Evolutionary conservation across 164 flowering plant genomes (phyloP), one percentile per base, ranked within the genome.

Genomic region (Umbilicus rupestris): DNA sequence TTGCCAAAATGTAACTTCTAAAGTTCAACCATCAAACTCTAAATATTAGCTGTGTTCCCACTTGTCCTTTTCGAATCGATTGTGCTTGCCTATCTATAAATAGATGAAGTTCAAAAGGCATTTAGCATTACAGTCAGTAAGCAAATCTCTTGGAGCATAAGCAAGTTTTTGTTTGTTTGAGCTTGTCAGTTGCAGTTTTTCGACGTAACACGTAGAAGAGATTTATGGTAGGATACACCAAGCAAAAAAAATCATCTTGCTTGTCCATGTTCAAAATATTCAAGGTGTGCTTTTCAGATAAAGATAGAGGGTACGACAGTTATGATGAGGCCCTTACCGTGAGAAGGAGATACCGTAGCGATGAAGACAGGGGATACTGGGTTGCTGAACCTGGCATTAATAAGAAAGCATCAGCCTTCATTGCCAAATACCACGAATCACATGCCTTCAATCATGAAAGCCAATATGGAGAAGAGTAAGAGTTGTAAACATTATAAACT

Each of bases 331-430:
- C 60, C 12, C 60, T 55, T 55, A 55, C 60, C 33, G 33, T 55
- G 60, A 55, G 35, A 29, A 55, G 22, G 60, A 52, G 58, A 52
- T 52, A 52, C 29, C 58, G 29, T 11, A 76, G 79, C 33, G 77
- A 79, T 15, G 74, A 79, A 30, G 81, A 78, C 70, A 78, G 45
- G 50, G 67, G 74, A 2, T 29, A 49, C 0, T 74, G 74, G 77
- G 69, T 79, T 0, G 79, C 66, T 20, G 78, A 79, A 24, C 80
- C 73, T 8, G 72, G 65, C 19, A 75, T 79, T 14, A 78, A 79
- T 39, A 66, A 49, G 67, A 73, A 77, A 64, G 82, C 78, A 6
- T 58, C 76, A 0, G 76, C 55, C 10, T 79, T 72, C 76, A 79
- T 79, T 60, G 68, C 76, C 59, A 77, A 45, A 52, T 74, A 74